Evolutionary conservation across 352 stramenopile genomes (phyloP), one percentile per base, ranked within the genome.

Genomic region (Sclerospora graminicola): DNA sequence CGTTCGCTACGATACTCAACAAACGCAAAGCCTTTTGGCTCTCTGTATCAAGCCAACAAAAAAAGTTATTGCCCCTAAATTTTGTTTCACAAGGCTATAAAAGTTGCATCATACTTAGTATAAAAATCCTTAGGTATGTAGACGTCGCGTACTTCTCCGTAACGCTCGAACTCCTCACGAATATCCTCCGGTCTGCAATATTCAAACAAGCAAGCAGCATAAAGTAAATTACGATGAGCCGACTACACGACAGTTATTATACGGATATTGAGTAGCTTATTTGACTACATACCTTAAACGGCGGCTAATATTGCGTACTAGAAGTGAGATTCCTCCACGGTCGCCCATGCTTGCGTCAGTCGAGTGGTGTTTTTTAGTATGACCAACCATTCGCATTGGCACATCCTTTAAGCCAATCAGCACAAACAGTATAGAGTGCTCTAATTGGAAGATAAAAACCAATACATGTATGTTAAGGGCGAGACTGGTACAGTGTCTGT

Each of bases 51-150:
- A 39, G 15, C 28, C 44, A 32, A 35, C n/a, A 41, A n/a, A 33
- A 3, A 5, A 33, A 14, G 9, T 15, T 15, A 33, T 33, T 13
- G 16, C 30, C 13, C 16, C 30, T 16, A 16, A 37, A 32, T 8
- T 26, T 4, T 4, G 32, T 30, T n/a, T n/a, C n/a, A 5, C 31
- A 33, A 29, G 4, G 37, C 26, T 7, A 54, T 18, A 13, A 8
- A 18, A 0, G n/a, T 35, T 8, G 4, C n/a, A 16, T 53, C 63
- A 54, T 63, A 92, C 63, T 93, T 82, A 18, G 87, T 96, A 67
- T 97, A 84, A 50, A 78, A 97, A 57, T 98, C 89, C 51, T 88
- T 84, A 18, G 92, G 92, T 62, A 97, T 96, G 70, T 98, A 98
- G 26, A 98, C 88, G 61, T 98, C 92, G 31, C 89, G 81, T 23